Base-by-base conservation (phyloP, 2,329 filamentous ascomycete genomes). In the Graphiopsis chlorocephala region DNA sequence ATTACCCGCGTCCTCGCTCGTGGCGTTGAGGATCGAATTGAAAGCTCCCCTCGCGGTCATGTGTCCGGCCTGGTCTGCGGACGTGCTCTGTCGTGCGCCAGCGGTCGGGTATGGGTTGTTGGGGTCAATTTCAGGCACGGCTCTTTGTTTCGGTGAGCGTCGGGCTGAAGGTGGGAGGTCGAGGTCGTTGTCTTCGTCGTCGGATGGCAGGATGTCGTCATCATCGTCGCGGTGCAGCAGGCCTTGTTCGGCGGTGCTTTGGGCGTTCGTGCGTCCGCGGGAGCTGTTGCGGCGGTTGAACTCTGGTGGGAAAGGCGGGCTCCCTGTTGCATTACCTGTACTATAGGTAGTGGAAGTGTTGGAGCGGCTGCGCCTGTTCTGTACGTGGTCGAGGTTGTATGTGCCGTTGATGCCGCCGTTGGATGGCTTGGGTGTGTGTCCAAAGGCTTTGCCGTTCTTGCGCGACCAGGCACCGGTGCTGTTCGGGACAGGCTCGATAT, bases 1-100 rank as follows among this genome's bases (percentile, higher is more conserved):
- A 53, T 90, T 92, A 11, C 91, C 90, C 52, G 96, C 93, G 76
- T 99, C 95, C 59, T 96, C 92, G 0, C 90, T 86, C 17, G 90
- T 85, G 0, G 88, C 87, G 28, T 85, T 91, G 70, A 96, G 88
- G 10, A 99, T 82, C 74, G 94, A 90, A 64, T 88, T 88, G 65
- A 97, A 87, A 0, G 93, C 90, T 31, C 88, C 90, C 23, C 88
- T 85, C 12, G 91, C 91, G 29, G 87, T 91, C n/a, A 92, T 71
- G 26, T 62, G 60, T 7, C 48, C 20, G 15, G 42, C 31, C 33
- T 53, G 31, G 2, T 53, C 48, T 23, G 59, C 47, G 45, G 64
- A 45, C 45, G 42, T 65, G 68, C 67, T 75, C 69, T 69, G 69
- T 26, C 73, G 68, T 25, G 71, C 69, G 11, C 78, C 79, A 35